Percentiles rank a stretch among this genome's conserved stretches.
These are phyloP conservation scores for Fraxinus angustifolia DNA, from an alignment of 305 asterid species.

Conservation along the genomic window DNA sequence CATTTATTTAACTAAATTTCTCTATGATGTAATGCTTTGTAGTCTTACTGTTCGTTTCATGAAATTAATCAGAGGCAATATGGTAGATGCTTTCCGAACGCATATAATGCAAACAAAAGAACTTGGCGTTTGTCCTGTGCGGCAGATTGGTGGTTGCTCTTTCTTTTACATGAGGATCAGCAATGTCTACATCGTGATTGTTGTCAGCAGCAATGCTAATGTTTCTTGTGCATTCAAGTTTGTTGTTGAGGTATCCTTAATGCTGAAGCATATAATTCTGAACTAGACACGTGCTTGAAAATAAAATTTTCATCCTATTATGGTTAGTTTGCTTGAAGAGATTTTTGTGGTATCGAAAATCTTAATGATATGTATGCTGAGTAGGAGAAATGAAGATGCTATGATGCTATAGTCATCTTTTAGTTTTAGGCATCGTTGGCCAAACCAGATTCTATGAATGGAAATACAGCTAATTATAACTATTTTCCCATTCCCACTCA, in stretches of 20 bases:
- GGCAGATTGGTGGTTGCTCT: slow-evolving; percentile 99
- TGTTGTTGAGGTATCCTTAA: slow-evolving; percentile 82
- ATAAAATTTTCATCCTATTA: background rate
- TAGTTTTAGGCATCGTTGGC: background rate
- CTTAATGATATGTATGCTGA: background rate
- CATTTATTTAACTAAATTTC: slow-evolving; percentile 1
- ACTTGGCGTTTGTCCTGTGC: slow-evolving; percentile 97
- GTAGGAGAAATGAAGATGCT: slow-evolving; percentile 3
- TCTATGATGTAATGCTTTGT: slow-evolving; percentile 12
- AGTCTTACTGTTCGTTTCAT: slow-evolving; percentile 21
- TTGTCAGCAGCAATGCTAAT: slow-evolving; percentile 98
- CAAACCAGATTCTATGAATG: background rate
- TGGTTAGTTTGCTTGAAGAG: slow-evolving; percentile 3
- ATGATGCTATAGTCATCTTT: slow-evolving; percentile 1
- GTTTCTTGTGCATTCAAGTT: slow-evolving; percentile 97
- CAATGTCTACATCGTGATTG: slow-evolving; percentile 97
- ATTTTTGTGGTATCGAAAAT: background rate
- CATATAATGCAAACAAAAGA: slow-evolving; percentile 99
- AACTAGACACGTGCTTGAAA: background rate
- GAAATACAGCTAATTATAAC: background rate
- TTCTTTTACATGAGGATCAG: slow-evolving; percentile 98
- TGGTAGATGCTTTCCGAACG: slow-evolving; percentile 97
- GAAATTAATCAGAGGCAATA: slow-evolving; percentile 69
- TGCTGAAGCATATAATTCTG: background rate
- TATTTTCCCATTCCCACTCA: background rate